Percentiles rank a stretch among this genome's conserved stretches.
Conservation (phyloP, 495 filamentous ascomycete genomes). For the Xylaria castorea region DNA sequence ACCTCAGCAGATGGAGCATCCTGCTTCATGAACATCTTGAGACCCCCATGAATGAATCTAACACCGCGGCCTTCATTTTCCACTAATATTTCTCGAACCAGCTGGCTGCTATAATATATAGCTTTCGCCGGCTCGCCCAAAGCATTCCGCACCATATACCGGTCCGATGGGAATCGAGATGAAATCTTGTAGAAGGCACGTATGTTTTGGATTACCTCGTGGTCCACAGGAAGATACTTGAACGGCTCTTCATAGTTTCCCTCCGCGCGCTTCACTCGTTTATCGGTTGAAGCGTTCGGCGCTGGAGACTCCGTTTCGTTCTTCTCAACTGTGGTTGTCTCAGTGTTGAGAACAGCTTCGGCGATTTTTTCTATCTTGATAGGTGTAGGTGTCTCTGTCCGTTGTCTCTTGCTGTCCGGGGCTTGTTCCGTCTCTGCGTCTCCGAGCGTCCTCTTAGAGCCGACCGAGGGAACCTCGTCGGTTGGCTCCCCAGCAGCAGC, state of each 20-base stretch:
- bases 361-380: slow-evolving; percentile 29
- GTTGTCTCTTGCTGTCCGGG: slow-evolving; percentile 37
- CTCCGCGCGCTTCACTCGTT: slow-evolving; percentile 36
- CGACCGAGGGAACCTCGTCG: slow-evolving; percentile 39
- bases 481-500: slow-evolving; percentile 41
- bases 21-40: slow-evolving; percentile 98
- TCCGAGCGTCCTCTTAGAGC: slow-evolving; percentile 42
- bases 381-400: slow-evolving; percentile 32
- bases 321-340: slow-evolving; percentile 28
- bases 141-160: slow-evolving; percentile 95
- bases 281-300: slow-evolving; percentile 32
- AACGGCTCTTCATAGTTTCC: slow-evolving; percentile 79
- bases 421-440: slow-evolving; percentile 38
- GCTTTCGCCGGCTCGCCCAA: slow-evolving; percentile 80
- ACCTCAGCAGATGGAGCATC: slow-evolving; percentile 84
- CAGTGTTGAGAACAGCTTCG: slow-evolving; percentile 29
- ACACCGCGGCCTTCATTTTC: slow-evolving; percentile 87
- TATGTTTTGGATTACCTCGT: slow-evolving; percentile 76
- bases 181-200: slow-evolving; percentile 83
- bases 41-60: slow-evolving; percentile 94
- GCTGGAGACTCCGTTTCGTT: slow-evolving; percentile 33
- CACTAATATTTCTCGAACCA: slow-evolving; percentile 80
- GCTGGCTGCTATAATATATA: slow-evolving; percentile 92
- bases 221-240: slow-evolving; percentile 78
- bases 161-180: slow-evolving; percentile 80